Percentiles rank a stretch among this genome's conserved stretches.
Evolutionary conservation across 306 rosid species (phyloP).

Genomic region (Malus domestica): DNA sequence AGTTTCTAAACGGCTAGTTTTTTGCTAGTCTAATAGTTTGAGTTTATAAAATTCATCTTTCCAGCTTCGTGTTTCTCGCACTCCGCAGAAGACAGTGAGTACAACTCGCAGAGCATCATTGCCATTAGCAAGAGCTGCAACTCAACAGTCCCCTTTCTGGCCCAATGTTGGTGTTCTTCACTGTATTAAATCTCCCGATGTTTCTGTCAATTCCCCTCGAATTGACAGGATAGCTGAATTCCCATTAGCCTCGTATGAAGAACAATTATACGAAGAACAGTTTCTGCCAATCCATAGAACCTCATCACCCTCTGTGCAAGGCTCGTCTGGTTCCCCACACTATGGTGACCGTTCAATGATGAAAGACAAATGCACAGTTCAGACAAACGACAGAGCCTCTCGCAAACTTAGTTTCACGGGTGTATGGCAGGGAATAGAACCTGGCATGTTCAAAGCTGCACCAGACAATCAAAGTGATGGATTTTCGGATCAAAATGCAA

Average conservation of each 20-base stretch:
- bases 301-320: conserved; percentile 39
- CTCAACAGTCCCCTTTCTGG: conserved; percentile 34
- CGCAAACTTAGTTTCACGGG: conserved; percentile 33
- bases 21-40: conserved; percentile 14
- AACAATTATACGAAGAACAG: conserved; percentile 47
- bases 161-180: conserved; percentile 40
- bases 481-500: conserved; percentile 82
- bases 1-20: not conserved
- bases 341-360: conserved; percentile 55
- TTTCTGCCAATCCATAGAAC: conserved; percentile 38
- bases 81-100: conserved; percentile 31
- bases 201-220: conserved; percentile 92
- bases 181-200: conserved; percentile 58
- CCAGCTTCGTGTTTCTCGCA: conserved; percentile 49
- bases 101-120: conserved; percentile 74
- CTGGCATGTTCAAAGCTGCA: conserved; percentile 43
- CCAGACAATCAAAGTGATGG: conserved; percentile 47
- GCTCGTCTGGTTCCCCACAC: conserved; percentile 47
- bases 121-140: conserved; percentile 49
- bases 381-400: conserved; percentile 45
- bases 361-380: conserved; percentile 87
- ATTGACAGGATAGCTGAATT: conserved; percentile 96
- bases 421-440: conserved; percentile 66
- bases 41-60: conserved; percentile 16
- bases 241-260: conserved; percentile 73